Base-by-base conservation (phyloP, 2,329 filamentous ascomycete genomes). In the Ceratocystis smalleyi region DNA sequence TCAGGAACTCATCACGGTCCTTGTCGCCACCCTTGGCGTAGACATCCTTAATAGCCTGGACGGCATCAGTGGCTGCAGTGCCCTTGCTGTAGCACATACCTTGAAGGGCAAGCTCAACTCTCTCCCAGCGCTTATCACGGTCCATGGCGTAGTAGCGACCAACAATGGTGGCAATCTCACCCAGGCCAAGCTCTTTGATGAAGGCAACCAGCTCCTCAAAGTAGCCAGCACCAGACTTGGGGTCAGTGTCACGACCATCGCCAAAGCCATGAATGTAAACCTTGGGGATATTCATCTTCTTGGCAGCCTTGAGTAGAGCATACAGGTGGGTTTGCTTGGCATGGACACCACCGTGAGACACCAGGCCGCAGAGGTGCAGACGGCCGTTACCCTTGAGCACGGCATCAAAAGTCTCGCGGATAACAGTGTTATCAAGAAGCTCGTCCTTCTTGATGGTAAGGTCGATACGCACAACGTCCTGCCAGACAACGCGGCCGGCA, bases 211-310 rank as follows among this genome's bases (percentile, higher is more conserved):
- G 81, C 74, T 91, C 83, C 76, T 96, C 80, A 84, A 99, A 85
- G 77, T 96, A 96, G 60, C 81, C 88, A 59, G 84, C 86, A 65
- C 88, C 88, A 67, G 90, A 96, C 82, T 96, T 96, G 74, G 94
- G 94, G 75, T 99, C 94, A 69, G 92, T 97, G 74, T 99, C 94
- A 74, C 94, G 89, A 70, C 94, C 94, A 76, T 99, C 94, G 68
- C 90, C 94, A 73, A 99, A 97, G 83, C 97, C 97, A 82, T 99
- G 94, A 73, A 99, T 95, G 79, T 87, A 97, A 71, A 99, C 91
- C 71, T 97, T 81, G 70, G 91, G 89, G 43, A 99, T 83, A 59
- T 83, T 84, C 72, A 89, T 85, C 71, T 89, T 86, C 81, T 96
- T 96, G 72, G 94, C 94, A 45, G 94, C 88, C 75, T 88, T 83